Percentiles rank a stretch among this genome's conserved stretches.
phyloP scores from a whole-genome alignment of 23 red algal species.

The Cyanidioschyzon merolae region DNA sequence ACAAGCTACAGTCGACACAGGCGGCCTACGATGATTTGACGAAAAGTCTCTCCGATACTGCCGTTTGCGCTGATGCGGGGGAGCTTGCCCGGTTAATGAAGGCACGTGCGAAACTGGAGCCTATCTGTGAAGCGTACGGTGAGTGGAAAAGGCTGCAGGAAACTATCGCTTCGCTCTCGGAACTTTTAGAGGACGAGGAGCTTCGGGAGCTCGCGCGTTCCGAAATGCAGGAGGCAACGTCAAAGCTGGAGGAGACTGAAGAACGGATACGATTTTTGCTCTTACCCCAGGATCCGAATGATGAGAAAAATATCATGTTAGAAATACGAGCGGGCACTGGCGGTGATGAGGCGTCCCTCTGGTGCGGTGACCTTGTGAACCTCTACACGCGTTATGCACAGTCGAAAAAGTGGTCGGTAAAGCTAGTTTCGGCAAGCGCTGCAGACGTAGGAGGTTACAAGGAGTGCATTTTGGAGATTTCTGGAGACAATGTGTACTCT shows the following conservation, averaged over 20 bases:
- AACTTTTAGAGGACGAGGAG: constrained; percentile 63
- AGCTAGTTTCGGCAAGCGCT: constrained; percentile 37
- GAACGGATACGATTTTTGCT: constrained; percentile 50
- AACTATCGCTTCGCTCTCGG: neutral
- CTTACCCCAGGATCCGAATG: constrained; percentile 87
- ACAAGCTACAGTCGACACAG: constrained; percentile 65
- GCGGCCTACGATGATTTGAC: constrained; percentile 56
- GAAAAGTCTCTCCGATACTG: constrained; percentile 63
- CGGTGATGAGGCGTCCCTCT: constrained; percentile 88
- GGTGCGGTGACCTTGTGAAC: constrained; percentile 79
- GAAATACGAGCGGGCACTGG: constrained; percentile 94
- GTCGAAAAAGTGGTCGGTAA: constrained; percentile 35
- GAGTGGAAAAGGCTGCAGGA: constrained; percentile 43
- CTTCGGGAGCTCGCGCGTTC: constrained; percentile 67
- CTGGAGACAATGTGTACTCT: constrained; percentile 72
- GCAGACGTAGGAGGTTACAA: constrained; percentile 70
- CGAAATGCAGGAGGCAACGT: constrained; percentile 35
- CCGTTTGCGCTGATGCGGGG: constrained; percentile 44
- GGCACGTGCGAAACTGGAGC: constrained; percentile 70
- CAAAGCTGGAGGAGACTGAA: constrained; percentile 41
- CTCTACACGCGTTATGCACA: constrained; percentile 76
- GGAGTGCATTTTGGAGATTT: constrained; percentile 83
- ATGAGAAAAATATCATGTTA: constrained; percentile 92
- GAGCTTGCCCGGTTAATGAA: constrained; percentile 78
- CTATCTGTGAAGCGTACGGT: constrained; percentile 57